These are phyloP conservation scores for Solanum ahanhuiri DNA, from an alignment of 257 asterid species.

Conservation along the genomic window DNA sequence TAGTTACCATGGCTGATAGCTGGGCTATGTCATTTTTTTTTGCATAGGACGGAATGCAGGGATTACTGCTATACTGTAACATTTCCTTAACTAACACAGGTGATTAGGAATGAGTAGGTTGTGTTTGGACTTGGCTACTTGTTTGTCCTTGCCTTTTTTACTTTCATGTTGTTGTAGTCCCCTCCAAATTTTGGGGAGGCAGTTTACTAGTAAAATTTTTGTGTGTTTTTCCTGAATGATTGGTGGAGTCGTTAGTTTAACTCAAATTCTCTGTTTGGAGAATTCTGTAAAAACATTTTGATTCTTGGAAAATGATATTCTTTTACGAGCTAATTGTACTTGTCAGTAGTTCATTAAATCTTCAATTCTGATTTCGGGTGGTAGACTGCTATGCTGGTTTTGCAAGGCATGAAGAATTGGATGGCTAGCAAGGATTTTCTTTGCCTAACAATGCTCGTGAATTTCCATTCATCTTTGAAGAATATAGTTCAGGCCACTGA, in stretches of 20 bases:
- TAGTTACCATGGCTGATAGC: background rate
- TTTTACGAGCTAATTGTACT: background rate
- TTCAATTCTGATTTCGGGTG: background rate
- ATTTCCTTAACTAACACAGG: slow-evolving; percentile 9
- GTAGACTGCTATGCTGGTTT: background rate
- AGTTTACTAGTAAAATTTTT: background rate
- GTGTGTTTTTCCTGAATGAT: background rate
- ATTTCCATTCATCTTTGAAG: background rate
- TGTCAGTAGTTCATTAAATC: background rate
- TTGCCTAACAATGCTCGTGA: background rate
- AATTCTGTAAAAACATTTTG: background rate
- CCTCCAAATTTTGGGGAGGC: background rate
- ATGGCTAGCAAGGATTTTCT: background rate
- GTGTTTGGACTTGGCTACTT: slow-evolving; percentile 9
- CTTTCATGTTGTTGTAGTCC: background rate
- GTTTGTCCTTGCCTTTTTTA: background rate
- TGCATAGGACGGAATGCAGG: slow-evolving; percentile 3
- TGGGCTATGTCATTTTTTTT: background rate
- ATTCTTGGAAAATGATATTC: background rate
- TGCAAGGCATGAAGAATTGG: background rate
- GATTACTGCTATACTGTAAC: slow-evolving; percentile 10
- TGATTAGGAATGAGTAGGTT: slow-evolving; percentile 7
- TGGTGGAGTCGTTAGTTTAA: background rate
- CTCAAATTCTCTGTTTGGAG: background rate
- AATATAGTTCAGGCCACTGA: background rate